Evolutionary conservation across 345 rosid species (phyloP).

Genomic region (Eucalyptus albens): DNA sequence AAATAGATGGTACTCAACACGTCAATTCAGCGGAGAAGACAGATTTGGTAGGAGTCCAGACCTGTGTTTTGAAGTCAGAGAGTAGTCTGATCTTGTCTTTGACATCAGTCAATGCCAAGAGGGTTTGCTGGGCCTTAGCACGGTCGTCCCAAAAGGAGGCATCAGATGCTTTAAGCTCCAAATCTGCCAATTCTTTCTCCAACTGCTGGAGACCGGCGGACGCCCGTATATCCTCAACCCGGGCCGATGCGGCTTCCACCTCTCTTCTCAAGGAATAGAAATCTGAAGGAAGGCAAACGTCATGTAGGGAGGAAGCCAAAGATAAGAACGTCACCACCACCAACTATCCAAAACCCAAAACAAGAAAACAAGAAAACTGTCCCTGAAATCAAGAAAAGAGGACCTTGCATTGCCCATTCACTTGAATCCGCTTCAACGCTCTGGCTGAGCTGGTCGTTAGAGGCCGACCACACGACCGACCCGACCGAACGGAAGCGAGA

Average conservation of each 20-base stretch:
- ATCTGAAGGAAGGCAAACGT: conserved; percentile 24
- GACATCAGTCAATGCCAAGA: conserved; percentile 58
- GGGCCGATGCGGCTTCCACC: conserved; percentile 54
- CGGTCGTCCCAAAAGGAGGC: conserved; percentile 85
- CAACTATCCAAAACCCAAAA: background rate
- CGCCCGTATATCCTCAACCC: conserved; percentile 57
- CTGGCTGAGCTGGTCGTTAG: conserved; percentile 37
- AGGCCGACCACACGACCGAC: conserved; percentile 31
- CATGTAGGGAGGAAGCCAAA: background rate
- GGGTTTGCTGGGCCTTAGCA: conserved; percentile 65
- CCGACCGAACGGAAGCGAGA: background rate
- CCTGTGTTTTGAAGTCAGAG: conserved; percentile 65
- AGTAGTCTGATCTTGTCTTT: conserved; percentile 56
- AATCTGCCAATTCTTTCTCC: conserved; percentile 37
- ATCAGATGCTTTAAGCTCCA: conserved; percentile 65
- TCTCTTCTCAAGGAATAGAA: conserved; percentile 75
- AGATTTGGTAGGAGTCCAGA: background rate
- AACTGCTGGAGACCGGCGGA: conserved; percentile 43
- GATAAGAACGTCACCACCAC: background rate
- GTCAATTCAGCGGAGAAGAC: background rate
- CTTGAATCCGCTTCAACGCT: conserved; percentile 26
- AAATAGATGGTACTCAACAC: background rate
- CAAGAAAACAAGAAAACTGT: background rate
- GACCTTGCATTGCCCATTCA: conserved; percentile 88
- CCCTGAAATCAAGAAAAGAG: background rate